A percentile compares a stretch with the other conserved stretches of the same genome.
Conservation (phyloP, 345 rosid species). For the rapeseed (Brassica napus) region DNA sequence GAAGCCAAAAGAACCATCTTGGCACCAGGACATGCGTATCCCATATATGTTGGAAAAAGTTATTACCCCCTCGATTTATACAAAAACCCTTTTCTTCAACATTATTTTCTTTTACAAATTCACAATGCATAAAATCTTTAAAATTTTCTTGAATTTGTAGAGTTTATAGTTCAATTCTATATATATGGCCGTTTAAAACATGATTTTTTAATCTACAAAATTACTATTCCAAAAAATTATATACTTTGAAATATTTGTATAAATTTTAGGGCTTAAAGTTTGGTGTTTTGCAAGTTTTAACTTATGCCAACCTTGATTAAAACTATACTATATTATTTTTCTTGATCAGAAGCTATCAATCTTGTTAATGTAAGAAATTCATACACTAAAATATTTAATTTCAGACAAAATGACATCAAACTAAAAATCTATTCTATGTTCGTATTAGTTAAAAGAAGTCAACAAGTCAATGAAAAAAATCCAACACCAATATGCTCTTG, state of each 20-base stretch:
- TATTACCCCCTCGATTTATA: constrained; percentile 30
- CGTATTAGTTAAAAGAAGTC: constrained; percentile 19
- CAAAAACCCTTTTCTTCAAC: background rate
- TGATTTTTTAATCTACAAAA: background rate
- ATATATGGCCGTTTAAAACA: background rate
- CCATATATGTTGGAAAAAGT: constrained; percentile 40
- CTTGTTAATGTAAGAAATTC: background rate
- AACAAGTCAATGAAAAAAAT: constrained; percentile 25
- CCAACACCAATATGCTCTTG: constrained; percentile 22
- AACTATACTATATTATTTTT: background rate
- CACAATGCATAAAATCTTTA: background rate
- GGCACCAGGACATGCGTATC: constrained; percentile 41
- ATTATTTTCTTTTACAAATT: background rate
- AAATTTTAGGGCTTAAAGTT: too few species aligned
- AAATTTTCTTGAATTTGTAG: background rate
- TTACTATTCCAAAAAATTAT: background rate
- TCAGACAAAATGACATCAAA: constrained; percentile 39
- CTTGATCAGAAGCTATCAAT: background rate
- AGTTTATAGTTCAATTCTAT: background rate
- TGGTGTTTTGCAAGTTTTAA: background rate
- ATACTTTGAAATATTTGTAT: background rate
- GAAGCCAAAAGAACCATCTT: constrained; percentile 41
- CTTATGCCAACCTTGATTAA: background rate
- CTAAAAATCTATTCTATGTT: background rate
- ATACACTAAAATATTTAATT: background rate